These are phyloP conservation scores for Coniochaeta sp. DNA, from an alignment of 2,329 filamentous ascomycete genomes.

Conservation along the genomic window DNA sequence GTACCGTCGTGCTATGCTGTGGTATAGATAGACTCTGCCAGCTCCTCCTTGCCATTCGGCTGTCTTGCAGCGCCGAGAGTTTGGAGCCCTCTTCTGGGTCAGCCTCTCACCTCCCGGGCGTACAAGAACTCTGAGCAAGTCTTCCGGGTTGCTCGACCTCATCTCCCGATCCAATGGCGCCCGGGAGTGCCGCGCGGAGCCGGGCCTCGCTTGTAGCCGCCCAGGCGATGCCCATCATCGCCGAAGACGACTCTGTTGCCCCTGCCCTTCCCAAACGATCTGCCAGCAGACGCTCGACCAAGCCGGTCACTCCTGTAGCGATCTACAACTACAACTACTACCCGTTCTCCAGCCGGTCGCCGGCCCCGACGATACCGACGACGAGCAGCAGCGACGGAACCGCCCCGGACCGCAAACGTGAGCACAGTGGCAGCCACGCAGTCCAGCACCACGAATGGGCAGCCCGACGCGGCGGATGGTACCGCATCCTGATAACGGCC, in stretches of 20 bases:
- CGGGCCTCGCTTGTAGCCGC: not conserved
- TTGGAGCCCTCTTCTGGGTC: not conserved
- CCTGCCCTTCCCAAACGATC: not conserved
- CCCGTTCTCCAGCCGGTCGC: not conserved
- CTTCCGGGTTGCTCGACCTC: not conserved
- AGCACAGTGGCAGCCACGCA: not conserved
- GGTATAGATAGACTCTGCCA: not conserved
- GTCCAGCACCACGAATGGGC: constrained; percentile 7
- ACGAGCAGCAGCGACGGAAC: not conserved
- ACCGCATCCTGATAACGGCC: constrained; percentile 20
- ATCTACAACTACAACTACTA: not conserved
- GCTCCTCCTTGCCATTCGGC: not conserved
- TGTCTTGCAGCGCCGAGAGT: not conserved
- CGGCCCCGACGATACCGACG: not conserved
- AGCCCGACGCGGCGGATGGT: constrained; percentile 22
- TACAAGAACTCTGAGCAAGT: not conserved
- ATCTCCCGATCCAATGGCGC: not conserved
- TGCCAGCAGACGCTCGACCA: not conserved
- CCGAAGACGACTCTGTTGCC: constrained; percentile 3
- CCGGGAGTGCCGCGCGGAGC: not conserved
- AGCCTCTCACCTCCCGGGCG: not conserved
- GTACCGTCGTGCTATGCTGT: not conserved
- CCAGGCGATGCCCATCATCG: constrained; percentile 5
- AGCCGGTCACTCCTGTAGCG: not conserved
- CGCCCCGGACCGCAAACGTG: not conserved